Base-by-base conservation (phyloP, 129 eudicot genomes). In the Saussurea involucrata region DNA sequence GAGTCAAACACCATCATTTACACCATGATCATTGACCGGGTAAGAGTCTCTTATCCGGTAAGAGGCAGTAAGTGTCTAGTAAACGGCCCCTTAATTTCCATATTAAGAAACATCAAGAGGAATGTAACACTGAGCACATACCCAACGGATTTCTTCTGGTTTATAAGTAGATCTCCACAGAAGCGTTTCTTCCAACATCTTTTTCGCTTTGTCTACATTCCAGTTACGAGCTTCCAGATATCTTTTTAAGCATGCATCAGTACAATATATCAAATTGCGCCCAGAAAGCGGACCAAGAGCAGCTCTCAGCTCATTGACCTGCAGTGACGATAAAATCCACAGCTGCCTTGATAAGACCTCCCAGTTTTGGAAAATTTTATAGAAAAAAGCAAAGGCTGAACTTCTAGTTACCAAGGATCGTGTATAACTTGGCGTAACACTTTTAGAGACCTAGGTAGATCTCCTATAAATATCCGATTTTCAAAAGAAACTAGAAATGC, bases 81-180 rank as follows among this genome's bases (percentile, higher is more conserved):
- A n/a, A n/a, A n/a, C n/a, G n/a, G n/a, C n/a, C n/a, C n/a, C n/a
- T n/a, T 53, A 17, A 49, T 49, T 44, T 73, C 40, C n/a, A 31
- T 73, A 29, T 31, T 28, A 58, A 37, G 20, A 74, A 58, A 49
- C 46, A 61, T 74, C 34, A 74, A 8, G 20, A 29, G 5, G 76
- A 24, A 13, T 44, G 57, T 18, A 42, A 60, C 33, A 31, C 24
- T 63, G 27, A 24, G 1, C 34, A 68, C 84, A 44, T 88, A 90
- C 96, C 96, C 96, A 90, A 65, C 96, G 87, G 40, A 90, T 84
- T 83, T 90, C 89, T 80, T 90, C 96, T 20, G 96, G 92, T 73
- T 90, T 88, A 68, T 55, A 90, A 28, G 83, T 78, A 64, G 84
- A 79, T 68, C 96, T 82, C 96, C 96, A 90, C 11, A 69, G 76